Conservation (phyloP, 257 asterid species). For the Solanum neorickii region DNA sequence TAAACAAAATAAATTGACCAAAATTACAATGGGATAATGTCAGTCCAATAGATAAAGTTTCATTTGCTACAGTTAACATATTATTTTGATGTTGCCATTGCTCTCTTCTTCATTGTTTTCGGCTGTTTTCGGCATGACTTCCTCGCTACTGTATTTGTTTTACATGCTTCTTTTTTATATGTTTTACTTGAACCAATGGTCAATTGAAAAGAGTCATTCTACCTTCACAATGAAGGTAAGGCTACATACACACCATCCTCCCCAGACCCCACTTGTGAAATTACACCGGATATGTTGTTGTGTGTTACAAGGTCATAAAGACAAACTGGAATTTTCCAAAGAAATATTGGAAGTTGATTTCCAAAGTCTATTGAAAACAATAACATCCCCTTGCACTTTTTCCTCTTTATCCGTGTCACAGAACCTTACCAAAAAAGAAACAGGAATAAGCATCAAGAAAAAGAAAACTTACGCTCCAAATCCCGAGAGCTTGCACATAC, state of each 20-base stretch:
- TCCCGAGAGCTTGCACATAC: slow-evolving; percentile 84
- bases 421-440: not conserved
- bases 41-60: not conserved
- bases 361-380: not conserved
- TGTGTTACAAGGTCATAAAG: not conserved
- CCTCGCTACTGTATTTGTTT: not conserved
- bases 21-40: not conserved
- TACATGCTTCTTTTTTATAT: not conserved
- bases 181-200: not conserved
- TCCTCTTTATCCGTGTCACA: not conserved
- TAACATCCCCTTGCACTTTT: not conserved
- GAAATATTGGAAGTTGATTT: not conserved
- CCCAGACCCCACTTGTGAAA: not conserved
- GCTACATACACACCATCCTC: not conserved
- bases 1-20: slow-evolving; percentile 8
- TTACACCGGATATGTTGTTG: not conserved
- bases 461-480: slow-evolving; percentile 48
- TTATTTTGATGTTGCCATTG: not conserved
- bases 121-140: not conserved
- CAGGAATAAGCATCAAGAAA: not conserved
- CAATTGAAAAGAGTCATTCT: not conserved
- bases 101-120: not conserved
- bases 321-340: not conserved
- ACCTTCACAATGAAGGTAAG: not conserved
- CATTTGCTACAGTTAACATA: not conserved